Base-by-base conservation (phyloP, 179 eudicot species). In the Heliamphora pulchella region DNA sequence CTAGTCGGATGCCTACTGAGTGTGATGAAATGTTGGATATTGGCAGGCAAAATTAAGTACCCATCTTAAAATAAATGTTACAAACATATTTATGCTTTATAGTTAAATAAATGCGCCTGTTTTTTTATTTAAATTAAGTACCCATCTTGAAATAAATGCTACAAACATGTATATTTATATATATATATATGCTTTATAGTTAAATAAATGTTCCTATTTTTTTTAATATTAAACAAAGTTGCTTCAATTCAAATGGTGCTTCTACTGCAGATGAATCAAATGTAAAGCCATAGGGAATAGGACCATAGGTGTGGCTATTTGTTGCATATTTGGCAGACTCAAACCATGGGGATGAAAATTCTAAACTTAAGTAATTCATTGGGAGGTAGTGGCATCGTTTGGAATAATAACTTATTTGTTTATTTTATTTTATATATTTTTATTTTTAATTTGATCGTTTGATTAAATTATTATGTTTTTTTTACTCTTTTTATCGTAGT, bases 1-100 rank as follows among this genome's bases (percentile, higher is more conserved):
- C 78, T 78, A 78, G 66, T 79, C 84, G 84, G 76, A 70, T 1
- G 87, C 88, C 59, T 87, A 79, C 62, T 82, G 78, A 71, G 44
- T 2, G 15, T 10, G 7, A 43, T 20, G 2, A 8, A 5, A 3
- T 53, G 11, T 15, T 18, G 3, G 0, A 41, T 31, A 44, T 44
- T 15, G 51, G n/a, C 20, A 15, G 73, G 73, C 73, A 6, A 31
- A 31, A 31, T 31, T 31, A 31, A 31, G 31, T 31, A 31, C 31
- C 31, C 31, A 31, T 31, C 31, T 7, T 46, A 8, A 17, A 17
- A 70, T 70, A 15, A 31, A 46, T 47, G 13, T 46, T 70, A 14
- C 18, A 31, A 0, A 31, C 31, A 31, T 31, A 31, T 17, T 8
- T 46, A 7, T 46, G 74, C 31, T 31, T 31, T 10, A 1, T 69